Base-by-base conservation (phyloP, 129 eudicot genomes). In the Chrysanthemum makinoi region DNA sequence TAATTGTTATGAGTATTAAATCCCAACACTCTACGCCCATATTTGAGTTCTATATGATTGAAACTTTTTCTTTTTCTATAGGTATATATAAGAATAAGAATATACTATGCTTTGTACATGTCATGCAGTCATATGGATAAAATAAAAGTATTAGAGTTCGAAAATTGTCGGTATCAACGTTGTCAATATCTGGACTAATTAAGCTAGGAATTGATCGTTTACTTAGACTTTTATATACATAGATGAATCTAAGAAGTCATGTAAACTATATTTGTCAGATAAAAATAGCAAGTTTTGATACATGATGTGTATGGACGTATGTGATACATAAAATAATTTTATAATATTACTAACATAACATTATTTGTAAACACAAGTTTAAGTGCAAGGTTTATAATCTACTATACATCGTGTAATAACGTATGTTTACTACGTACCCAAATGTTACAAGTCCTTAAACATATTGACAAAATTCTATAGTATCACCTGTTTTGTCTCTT, bases 21-120 rank as follows among this genome's bases (percentile, higher is more conserved):
- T n/a, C n/a, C 76, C 48, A 70, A 4, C 58, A 77, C 49, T 69
- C 81, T 18, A 16, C 16, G 49, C 72, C 81, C 76, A 70, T 77
- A 6, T 77, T 62, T 69, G 24, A 70, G 68, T 56, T 69, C 22
- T 77, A 33, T 64, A 22, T 39, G 56, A 60, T 49, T 35, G 10
- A 61, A 60, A 0, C 35, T n/a, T 0, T 30, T 2, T 60, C 49
- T 13, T 35, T n/a, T 39, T 53, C 11, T 17, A 10, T 50, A 30
- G 22, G 30, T 24, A 20, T 55, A 0, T 58, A 14, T 76, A 17
- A 33, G 35, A 30, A 60, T 43, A 74, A 30, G 24, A 46, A 44
- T 53, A 54, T 54, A 53, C 39, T 22, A 43, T 0, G 17, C 22
- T 58, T 18, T 67, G 39, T 75, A 17, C 49, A 50, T 28, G 44